Evolutionary conservation across 306 rosid species (phyloP).

Genomic region (Acacia melanoxylon): DNA sequence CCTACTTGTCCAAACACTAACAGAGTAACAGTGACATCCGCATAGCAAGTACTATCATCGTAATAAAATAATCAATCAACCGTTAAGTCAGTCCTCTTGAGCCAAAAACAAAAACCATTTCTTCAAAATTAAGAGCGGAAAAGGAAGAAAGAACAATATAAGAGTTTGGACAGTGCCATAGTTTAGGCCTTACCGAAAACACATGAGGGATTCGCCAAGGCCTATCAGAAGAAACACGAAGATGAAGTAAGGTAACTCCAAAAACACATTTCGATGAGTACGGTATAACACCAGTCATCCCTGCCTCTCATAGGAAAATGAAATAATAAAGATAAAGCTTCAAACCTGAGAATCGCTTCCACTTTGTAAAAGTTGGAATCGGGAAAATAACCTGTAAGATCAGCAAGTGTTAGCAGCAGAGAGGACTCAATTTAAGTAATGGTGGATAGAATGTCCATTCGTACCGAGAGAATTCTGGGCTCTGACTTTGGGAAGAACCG

Average conservation of each 20-base stretch:
- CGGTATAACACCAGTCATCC: neutral
- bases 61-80: neutral
- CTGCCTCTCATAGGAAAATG: neutral
- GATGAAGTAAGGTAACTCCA: conserved; percentile 11
- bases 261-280: conserved; percentile 15
- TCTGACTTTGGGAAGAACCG: conserved; percentile 53
- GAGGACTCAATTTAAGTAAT: neutral
- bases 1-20: neutral
- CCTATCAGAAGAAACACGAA: conserved; percentile 50
- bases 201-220: conserved; percentile 79
- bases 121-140: neutral
- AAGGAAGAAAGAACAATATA: neutral
- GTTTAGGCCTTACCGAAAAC: conserved; percentile 67
- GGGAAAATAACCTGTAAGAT: conserved; percentile 55
- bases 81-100: neutral
- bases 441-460: neutral
- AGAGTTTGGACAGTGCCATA: neutral
- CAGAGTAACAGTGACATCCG: neutral
- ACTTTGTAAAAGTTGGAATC: conserved; percentile 82
- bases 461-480: conserved; percentile 60
- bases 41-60: neutral
- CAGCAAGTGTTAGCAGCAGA: neutral
- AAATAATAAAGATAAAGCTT: neutral
- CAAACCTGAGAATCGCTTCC: conserved; percentile 88
- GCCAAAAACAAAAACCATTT: neutral